Evolutionary conservation across 2,329 filamentous ascomycete species (phyloP).

Genomic region (Paracoccidioides lutzii): DNA sequence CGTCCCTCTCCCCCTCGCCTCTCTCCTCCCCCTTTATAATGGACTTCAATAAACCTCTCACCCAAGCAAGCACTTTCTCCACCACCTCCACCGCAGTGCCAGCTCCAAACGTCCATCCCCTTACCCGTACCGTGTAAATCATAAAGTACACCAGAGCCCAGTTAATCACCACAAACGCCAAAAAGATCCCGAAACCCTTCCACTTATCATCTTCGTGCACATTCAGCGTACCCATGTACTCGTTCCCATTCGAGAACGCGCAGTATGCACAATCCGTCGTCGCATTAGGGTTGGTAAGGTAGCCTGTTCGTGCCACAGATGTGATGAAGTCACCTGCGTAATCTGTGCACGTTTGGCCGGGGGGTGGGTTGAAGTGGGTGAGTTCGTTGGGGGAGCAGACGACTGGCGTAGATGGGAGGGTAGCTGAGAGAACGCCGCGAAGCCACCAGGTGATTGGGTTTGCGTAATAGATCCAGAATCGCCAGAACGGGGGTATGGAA

Average conservation of each 20-base stretch:
- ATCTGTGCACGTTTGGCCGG: slow-evolving; percentile 48
- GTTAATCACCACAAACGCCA: slow-evolving; percentile 6
- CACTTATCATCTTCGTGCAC: slow-evolving; percentile 6
- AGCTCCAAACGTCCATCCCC: slow-evolving; percentile 24
- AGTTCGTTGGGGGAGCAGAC: slow-evolving; percentile 44
- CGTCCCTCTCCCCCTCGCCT: slow-evolving; percentile 1
- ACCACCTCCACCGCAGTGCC: slow-evolving; percentile 41
- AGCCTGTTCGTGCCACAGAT: slow-evolving; percentile 37
- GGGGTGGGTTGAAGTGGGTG: slow-evolving; percentile 52
- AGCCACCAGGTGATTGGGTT: slow-evolving; percentile 63
- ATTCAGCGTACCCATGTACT: slow-evolving; percentile 5
- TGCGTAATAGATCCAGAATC: slow-evolving; percentile 54
- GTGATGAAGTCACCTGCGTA: slow-evolving; percentile 51
- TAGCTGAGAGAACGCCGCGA: slow-evolving; percentile 53
- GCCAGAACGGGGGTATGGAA: slow-evolving; percentile 56
- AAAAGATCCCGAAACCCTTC: slow-evolving; percentile 7
- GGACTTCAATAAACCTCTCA: slow-evolving; percentile 13
- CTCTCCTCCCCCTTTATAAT: slow-evolving; percentile 13
- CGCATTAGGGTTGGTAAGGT: slow-evolving; percentile 49
- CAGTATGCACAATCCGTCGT: slow-evolving; percentile 36
- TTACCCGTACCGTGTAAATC: slow-evolving; percentile 5
- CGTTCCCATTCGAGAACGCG: not conserved
- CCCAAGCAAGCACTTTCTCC: slow-evolving; percentile 28
- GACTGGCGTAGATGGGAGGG: slow-evolving; percentile 41
- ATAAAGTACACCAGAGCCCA: slow-evolving; percentile 8